Base-by-base conservation (phyloP, 1,139 yeast genomes). In the Candida buenavistaensis region DNA sequence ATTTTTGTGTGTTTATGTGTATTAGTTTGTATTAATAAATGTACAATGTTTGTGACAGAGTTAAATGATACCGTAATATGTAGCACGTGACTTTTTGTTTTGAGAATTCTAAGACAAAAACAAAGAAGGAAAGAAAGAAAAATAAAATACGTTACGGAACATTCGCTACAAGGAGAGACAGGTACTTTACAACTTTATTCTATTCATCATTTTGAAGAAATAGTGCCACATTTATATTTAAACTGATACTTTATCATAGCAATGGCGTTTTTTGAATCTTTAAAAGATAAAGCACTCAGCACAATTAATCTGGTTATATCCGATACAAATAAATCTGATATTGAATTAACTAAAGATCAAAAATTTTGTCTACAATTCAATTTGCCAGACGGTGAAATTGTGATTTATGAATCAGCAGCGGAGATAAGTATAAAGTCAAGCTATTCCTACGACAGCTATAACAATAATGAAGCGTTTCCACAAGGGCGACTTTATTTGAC, bases 401-500 rank as follows among this genome's bases (percentile, higher is more conserved):
- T 88, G 10, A 50, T 85, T 36, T 80, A 77, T 41, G 87, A 84
- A 48, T 75, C 80, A 8, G 73, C 80, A 11, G 94, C 84, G 0
- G 95, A 86, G 53, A 62, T 88, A 2, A 67, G 80, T 4, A 66
- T 75, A 15, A 69, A 75, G 31, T 66, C 75, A 6, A 66, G 59
- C n/a, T 38, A 41, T 33, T 50, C 47, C 38, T 54, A 52, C 17
- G 62, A 46, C 26, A 59, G 54, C 4, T 54, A 51, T 31, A 53
- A 56, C 32, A 55, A 30, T 19, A 32, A 23, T 15, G 35, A 39
- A 23, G 52, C 63, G 8, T 51, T 56, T 14, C 72, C 72, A 2
- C 75, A 68, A 41, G 88, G 97, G 36, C 73, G 77, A 45, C 49
- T 90, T 12, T 82, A 65, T 46, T 58, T 90, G 28, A 85, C 96